Evolutionary conservation across 768 basidiomycete species (phyloP).

Genomic region (Boletales sp.): DNA sequence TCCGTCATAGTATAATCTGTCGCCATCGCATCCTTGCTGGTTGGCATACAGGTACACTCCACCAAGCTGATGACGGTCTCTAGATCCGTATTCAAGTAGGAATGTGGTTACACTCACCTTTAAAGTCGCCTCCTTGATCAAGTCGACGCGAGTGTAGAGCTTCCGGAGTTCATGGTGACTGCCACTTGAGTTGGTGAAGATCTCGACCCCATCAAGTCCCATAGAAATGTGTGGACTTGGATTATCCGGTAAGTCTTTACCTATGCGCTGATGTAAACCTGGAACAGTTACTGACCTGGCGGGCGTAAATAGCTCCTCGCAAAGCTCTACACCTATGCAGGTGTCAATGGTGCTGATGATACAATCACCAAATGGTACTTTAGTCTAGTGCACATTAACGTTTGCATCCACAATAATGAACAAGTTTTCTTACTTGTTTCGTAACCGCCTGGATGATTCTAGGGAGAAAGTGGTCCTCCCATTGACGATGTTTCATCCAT

Average conservation of each 20-base stretch:
- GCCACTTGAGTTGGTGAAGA: constrained; percentile 97
- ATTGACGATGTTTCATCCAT: constrained; percentile 85
- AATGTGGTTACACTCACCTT: constrained; percentile 52
- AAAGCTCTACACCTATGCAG: constrained; percentile 94
- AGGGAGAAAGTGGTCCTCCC: constrained; percentile 91
- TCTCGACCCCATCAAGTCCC: constrained; percentile 98
- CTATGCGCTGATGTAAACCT: too few species aligned
- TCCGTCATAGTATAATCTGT: constrained; percentile 96
- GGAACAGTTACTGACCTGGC: constrained; percentile 55
- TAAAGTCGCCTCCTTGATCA: constrained; percentile 94
- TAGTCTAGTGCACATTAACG: constrained; percentile 45
- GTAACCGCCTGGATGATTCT: constrained; percentile 86
- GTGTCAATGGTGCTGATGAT: constrained; percentile 92
- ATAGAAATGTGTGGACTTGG: constrained; percentile 91
- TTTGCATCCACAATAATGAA: neutral
- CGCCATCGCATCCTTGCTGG: constrained; percentile 98
- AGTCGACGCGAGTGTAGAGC: constrained; percentile 82
- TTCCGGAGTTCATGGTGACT: constrained; percentile 99
- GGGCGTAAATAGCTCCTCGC: constrained; percentile 97
- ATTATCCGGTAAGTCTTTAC: neutral
- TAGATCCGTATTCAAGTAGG: neutral
- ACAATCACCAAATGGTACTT: constrained; percentile 94
- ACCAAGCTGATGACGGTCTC: constrained; percentile 58
- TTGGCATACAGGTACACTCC: constrained; percentile 98
- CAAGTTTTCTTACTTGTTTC: constrained; percentile 57